Base-by-base conservation (phyloP, 495 filamentous ascomycete genomes). In the Xylaria bambusicola region DNA sequence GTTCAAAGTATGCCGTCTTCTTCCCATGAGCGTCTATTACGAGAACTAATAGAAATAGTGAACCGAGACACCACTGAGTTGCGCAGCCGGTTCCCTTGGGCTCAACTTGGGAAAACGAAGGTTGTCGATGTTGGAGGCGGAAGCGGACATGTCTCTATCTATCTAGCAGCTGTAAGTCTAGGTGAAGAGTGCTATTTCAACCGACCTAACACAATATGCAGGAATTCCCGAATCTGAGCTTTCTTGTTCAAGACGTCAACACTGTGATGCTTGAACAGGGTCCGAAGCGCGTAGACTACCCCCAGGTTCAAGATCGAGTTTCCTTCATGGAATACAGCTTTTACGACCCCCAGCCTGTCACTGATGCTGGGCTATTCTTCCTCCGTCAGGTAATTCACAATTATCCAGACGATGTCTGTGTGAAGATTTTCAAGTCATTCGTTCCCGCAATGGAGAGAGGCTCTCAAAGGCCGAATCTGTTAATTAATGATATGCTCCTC, bases 301-400 rank as follows among this genome's bases (percentile, higher is more conserved):
- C 44, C 20, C 48, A 50, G 23, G 31, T 67, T 18, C 8, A 44
- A 4, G 45, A 41, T 15, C 65, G 69, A 21, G 54, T 72, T 1
- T 33, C 50, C 0, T 72, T 62, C 56, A 47, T 55, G 49, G 29
- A 66, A 13, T 56, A 68, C 24, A 56, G 57, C 61, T 72, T 70
- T 60, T 66, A 66, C 61, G 35, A 57, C 20, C 62, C 67, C 0
- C 67, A 72, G 56, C 69, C 62, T 2, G 15, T 65, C 5, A 40
- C 2, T 0, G 49, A 64, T 33, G 67, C 62, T 8, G 36, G 33
- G 9, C 61, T 62, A 1, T 72, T 61, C 56, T 33, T 72, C 13
- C 47, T 67, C 15, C 64, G 69, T 21, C 66, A 69, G 21, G 50
- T 56, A 40, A 49, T 53, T 10, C 69, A 71, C 49, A 71, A 71